A percentile compares a stretch with the other conserved stretches of the same genome.
Conservation (phyloP, 2,329 filamentous ascomycete species). For the Apiospora pterosperma region DNA sequence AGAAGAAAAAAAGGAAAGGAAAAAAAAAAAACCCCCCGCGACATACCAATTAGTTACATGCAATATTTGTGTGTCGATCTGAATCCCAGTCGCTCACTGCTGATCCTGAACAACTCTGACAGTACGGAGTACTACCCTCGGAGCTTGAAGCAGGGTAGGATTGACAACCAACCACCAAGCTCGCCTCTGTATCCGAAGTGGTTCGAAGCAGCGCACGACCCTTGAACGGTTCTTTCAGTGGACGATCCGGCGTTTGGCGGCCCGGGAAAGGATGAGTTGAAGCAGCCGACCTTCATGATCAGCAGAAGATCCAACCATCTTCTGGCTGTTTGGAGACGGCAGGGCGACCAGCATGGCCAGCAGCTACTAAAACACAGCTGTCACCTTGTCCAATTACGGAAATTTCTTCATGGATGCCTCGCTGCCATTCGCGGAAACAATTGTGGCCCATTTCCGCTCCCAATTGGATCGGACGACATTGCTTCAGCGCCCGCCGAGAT, state of each 20-base stretch:
- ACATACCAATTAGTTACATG: neutral
- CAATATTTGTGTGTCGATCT: neutral
- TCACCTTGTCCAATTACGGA: neutral
- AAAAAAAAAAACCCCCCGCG: neutral
- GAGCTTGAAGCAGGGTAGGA: neutral
- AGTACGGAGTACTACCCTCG: neutral
- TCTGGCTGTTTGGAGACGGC: neutral
- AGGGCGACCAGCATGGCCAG: neutral
- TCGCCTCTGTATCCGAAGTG: neutral
- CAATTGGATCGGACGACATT: neutral
- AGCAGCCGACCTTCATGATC: neutral
- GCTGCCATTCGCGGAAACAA: conserved; percentile 2
- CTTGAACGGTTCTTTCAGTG: neutral
- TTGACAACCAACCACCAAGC: neutral
- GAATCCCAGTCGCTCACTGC: neutral
- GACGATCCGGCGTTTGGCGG: neutral
- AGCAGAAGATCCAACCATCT: neutral
- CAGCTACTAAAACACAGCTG: neutral
- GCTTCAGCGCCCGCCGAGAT: neutral
- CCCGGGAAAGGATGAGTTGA: neutral
- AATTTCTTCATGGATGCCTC: neutral
- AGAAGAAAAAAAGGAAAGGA: too few relatives aligned
- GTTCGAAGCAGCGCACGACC: neutral
- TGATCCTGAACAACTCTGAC: neutral
- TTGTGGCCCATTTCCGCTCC: neutral